Conservation (phyloP, 179 eudicot genomes). For the Beta macrorhiza region DNA sequence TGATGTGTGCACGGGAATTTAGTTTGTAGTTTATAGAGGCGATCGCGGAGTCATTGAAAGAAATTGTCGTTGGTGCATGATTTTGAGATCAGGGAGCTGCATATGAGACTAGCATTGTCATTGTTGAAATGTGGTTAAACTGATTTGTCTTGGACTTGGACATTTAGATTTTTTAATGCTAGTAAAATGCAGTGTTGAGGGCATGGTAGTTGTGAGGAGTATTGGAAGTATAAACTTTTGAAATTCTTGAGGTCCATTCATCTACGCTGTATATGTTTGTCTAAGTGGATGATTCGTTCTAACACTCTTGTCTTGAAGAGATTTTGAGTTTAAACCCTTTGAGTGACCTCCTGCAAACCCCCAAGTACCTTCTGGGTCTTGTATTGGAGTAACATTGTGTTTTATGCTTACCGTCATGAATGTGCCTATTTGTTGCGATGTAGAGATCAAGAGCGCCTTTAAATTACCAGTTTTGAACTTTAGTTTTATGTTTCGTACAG, state of each 20-base stretch:
- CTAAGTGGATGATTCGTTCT: background rate
- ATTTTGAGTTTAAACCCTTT: background rate
- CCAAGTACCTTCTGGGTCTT: background rate
- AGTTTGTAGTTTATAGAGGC: too few species aligned
- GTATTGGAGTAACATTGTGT: background rate
- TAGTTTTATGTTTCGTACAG: conserved; percentile 11
- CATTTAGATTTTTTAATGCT: background rate
- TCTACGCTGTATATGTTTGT: background rate
- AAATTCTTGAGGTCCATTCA: background rate
- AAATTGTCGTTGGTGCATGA: too few species aligned
- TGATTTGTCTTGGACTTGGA: background rate
- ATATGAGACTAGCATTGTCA: background rate
- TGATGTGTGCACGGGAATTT: background rate
- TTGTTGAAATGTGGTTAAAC: background rate
- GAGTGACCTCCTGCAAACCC: background rate
- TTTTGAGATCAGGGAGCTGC: background rate
- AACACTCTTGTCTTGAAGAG: background rate
- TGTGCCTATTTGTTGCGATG: background rate
- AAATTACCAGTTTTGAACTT: background rate
- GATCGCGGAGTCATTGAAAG: too few species aligned
- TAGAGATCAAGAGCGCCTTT: background rate
- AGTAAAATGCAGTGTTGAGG: background rate
- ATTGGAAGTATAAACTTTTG: background rate
- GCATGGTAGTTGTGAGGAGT: background rate
- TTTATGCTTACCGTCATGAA: background rate